Evolutionary conservation across 148 eudicot species (phyloP), one percentile per base, ranked within the genome.

Genomic region (Silene uniflora): DNA sequence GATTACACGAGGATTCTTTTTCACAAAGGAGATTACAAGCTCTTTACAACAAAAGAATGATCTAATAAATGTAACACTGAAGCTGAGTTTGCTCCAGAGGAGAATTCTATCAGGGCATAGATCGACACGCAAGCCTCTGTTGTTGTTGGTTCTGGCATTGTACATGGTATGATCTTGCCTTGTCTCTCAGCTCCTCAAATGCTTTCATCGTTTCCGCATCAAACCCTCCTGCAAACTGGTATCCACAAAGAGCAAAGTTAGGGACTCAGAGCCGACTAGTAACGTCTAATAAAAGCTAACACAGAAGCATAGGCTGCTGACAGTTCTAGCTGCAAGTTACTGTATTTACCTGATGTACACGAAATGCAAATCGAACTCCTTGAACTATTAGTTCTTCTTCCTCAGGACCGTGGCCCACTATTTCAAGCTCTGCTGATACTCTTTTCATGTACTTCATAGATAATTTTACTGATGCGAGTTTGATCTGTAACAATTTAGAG

Each of bases 381-480:
- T 95, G 97, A 67, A 95, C 89, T 12, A 95, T 92, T 59, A 95
- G 82, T 76, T 95, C 99, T 84, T 95, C 92, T 84, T 95, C 99
- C 73, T 92, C 97, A 0, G 89, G 89, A 9, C 90, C 89, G 77
- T 92, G 83, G 44, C 88, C 81, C 18, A 83, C 90, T 46, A 78
- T 79, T 79, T 91, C 97, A 29, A 95, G 94, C 78, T 92, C 99
- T 39, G 97, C 97, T 10, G 97, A 92, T 32, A 95, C 97, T 85
- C 99, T 86, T 79, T 82, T 92, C 99, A 95, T 95, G 88, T 88
- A 91, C 80, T 92, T 92, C 97, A 92, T 83, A 67, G 99, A 97
- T 76, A 95, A 75, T 79, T 90, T 91, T 12, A 92, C 99, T 0
- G 99, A 95, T 63, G 99, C 99, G 81, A 92, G 86, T 88, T 95